phyloP scores from a whole-genome alignment of 2,329 filamentous ascomycete genomes.

The Rhinocladiella mackenziei region DNA sequence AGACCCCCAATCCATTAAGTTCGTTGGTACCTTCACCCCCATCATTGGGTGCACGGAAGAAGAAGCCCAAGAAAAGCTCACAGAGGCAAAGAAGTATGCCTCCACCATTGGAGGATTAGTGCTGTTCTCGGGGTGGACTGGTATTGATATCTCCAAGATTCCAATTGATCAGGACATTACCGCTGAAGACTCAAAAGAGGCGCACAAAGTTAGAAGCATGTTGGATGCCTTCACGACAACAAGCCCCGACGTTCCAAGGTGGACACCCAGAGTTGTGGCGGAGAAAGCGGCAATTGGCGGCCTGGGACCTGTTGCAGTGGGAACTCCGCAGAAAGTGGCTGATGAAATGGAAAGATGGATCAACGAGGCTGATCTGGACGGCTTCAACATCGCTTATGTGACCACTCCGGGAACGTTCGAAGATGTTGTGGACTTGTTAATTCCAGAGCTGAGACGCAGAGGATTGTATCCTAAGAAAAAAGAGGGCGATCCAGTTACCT shows the following conservation, averaged over 20 bases:
- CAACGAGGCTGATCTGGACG: slow-evolving; percentile 65
- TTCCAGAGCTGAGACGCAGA: slow-evolving; percentile 46
- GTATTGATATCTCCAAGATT: slow-evolving; percentile 57
- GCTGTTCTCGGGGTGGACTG: slow-evolving; percentile 56
- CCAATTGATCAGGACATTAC: slow-evolving; percentile 57
- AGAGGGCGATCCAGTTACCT: slow-evolving; percentile 44
- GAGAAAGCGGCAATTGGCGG: slow-evolving; percentile 49
- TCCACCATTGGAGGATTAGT: slow-evolving; percentile 54
- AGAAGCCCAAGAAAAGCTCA: slow-evolving; percentile 52
- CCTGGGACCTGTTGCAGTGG: slow-evolving; percentile 47
- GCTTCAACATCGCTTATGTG: slow-evolving; percentile 60
- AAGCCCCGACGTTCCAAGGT: slow-evolving; percentile 42
- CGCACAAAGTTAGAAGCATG: slow-evolving; percentile 49
- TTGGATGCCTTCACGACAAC: slow-evolving; percentile 49
- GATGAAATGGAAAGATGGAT: slow-evolving; percentile 67
- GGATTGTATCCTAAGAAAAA: slow-evolving; percentile 35
- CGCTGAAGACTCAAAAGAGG: slow-evolving; percentile 52
- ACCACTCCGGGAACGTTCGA: slow-evolving; percentile 52
- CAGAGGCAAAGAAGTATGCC: slow-evolving; percentile 51
- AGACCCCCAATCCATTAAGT: slow-evolving; percentile 55
- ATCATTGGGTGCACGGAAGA: slow-evolving; percentile 50
- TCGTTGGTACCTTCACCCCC: slow-evolving; percentile 51
- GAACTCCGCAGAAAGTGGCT: slow-evolving; percentile 61
- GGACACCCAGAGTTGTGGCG: slow-evolving; percentile 42
- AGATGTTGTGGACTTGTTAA: slow-evolving; percentile 48